Base-by-base conservation (phyloP, 768 basidiomycete genomes). In the Omphalotus guepiniiformis region DNA sequence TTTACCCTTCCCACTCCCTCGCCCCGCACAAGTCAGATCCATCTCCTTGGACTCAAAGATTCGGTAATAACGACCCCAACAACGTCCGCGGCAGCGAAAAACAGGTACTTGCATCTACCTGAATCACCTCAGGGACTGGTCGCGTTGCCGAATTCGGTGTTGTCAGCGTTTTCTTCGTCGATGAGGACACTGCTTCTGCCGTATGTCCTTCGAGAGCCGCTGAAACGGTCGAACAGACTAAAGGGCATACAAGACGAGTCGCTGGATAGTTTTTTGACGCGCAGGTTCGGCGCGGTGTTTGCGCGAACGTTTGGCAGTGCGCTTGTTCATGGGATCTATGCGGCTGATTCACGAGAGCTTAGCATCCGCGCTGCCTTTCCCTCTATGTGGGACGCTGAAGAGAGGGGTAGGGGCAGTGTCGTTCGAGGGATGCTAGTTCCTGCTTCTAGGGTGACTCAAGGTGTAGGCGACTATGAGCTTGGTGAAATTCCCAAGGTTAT, bases 281-380 rank as follows among this genome's bases (percentile, higher is more conserved):
- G 89, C 11, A 73, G 90, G 19, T 87, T 96, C 48, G 89, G 91
- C 0, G 61, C 72, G 5, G 63, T 72, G 2, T 78, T 94, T 55
- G 91, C 94, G 1, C 76, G 81, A 13, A 74, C 77, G 2, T 74
- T 97, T 46, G 82, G 87, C 34, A 59, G 90, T 75, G 85, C 94
- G 0, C 69, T 96, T 49, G 80, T 93, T 1, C 94, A 96, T 58
- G 95, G 95, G 0, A 88, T 98, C 47, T 97, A 97, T 60, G 93
- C 92, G 1, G 80, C 91, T 0, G 92, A 95, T 57, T 79, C 93
- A 2, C 69, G 87, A 2, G 57, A 69, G 32, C 65, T 98, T 15
- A 90, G 88, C 49, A 71, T 92, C 2, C 78, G 84, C 3, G 75
- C 91, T 2, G 79, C 90, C 1, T 91, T 96, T 58, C 85, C 89